phyloP scores from a whole-genome alignment of 202 grass and related monocot genomes.

The Alloteropsis angusta region DNA sequence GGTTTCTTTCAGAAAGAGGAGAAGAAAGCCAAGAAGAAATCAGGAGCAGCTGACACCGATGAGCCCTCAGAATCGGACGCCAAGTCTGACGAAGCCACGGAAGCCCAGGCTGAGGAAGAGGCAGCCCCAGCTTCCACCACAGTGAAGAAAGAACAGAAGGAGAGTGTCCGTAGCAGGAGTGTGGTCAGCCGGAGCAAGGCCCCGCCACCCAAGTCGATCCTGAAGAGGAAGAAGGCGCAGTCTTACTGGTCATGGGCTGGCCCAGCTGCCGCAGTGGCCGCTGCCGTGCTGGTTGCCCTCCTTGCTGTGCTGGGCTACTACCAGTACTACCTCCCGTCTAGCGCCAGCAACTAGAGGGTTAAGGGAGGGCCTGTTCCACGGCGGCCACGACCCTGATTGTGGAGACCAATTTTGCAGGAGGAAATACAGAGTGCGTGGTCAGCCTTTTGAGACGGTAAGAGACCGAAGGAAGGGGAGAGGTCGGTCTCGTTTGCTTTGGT shows the following conservation, averaged over 20 bases:
- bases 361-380: constrained; percentile 5
- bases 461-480: neutral
- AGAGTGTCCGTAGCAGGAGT: constrained; percentile 19
- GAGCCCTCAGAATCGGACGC: constrained; percentile 49
- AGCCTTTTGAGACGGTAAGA: neutral
- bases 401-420: constrained; percentile 60
- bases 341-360: constrained; percentile 27
- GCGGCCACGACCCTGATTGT: neutral
- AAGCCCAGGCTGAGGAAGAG: constrained; percentile 37
- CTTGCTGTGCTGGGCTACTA: constrained; percentile 47
- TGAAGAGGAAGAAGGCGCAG: constrained; percentile 60
- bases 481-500: constrained; percentile 16
- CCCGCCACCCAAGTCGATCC: constrained; percentile 41
- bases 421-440: constrained; percentile 19
- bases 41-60: constrained; percentile 20
- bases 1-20: constrained; percentile 58
- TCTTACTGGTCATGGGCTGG: constrained; percentile 45
- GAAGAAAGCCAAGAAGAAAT: constrained; percentile 69
- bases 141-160: constrained; percentile 41
- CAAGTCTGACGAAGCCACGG: constrained; percentile 43
- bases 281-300: constrained; percentile 28
- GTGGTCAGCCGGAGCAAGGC: constrained; percentile 23
- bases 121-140: neutral
- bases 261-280: constrained; percentile 19
- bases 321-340: constrained; percentile 50